Percentiles rank a stretch among this genome's conserved stretches.
phyloP scores from a whole-genome alignment of 1,139 yeast genomes.

The Yamadazyma sp. region DNA sequence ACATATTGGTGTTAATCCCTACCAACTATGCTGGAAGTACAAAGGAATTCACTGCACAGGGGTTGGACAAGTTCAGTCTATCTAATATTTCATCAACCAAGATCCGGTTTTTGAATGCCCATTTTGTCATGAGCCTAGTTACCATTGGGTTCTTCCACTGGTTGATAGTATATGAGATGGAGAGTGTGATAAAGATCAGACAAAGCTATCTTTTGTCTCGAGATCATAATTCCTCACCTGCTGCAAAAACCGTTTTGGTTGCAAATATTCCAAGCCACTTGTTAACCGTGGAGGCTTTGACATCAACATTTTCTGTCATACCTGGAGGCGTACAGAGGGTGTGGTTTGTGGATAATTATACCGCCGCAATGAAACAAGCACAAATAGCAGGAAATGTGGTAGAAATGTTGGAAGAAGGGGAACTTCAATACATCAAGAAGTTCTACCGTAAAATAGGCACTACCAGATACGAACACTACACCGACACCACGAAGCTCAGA shows the following conservation, averaged over 20 bases:
- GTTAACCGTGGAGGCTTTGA: conserved; percentile 25
- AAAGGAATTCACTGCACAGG: conserved; percentile 31
- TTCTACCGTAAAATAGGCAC: conserved; percentile 13
- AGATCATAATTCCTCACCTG: conserved; percentile 23
- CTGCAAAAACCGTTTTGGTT: conserved; percentile 45
- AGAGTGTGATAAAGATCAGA: conserved; percentile 44
- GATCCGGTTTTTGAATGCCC: conserved; percentile 48
- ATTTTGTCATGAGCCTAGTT: conserved; percentile 52
- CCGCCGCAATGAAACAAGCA: conserved; percentile 30
- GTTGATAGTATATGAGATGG: conserved; percentile 51
- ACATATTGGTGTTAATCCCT: conserved; percentile 56
- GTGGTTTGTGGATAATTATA: conserved; percentile 52
- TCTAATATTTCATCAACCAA: conserved; percentile 56
- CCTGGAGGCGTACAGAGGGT: conserved; percentile 50
- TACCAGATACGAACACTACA: conserved; percentile 6
- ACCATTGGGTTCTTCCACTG: conserved; percentile 56
- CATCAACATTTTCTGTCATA: conserved; percentile 28
- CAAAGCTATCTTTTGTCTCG: conserved; percentile 34
- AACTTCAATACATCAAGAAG: conserved; percentile 19
- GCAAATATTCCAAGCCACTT: conserved; percentile 47
- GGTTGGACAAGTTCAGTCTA: conserved; percentile 60
- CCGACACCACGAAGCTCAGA: conserved; percentile 3
- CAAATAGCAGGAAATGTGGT: conserved; percentile 32
- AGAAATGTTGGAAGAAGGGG: conserved; percentile 39
- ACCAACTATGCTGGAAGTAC: conserved; percentile 51